Evolutionary conservation across 2,329 filamentous ascomycete species (phyloP), one percentile per base, ranked within the genome.

Genomic region (Aspergillus awamori): DNA sequence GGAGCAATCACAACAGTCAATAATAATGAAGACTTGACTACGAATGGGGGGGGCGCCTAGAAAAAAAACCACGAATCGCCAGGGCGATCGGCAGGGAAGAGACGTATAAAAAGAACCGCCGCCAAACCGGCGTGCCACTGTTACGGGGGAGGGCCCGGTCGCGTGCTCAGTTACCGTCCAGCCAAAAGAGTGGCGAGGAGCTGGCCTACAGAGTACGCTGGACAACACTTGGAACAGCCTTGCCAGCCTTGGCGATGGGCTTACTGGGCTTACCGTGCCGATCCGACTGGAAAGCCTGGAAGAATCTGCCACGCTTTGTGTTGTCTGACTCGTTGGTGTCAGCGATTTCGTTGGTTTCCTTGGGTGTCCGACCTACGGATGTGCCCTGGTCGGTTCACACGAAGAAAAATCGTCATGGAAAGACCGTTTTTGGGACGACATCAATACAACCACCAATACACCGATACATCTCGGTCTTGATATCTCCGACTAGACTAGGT

Each of bases 111-210:
- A 45, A 33, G 53, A 33, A 56, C 28, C 39, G 41, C 53, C n/a
- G 17, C 43, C 36, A 53, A 36, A 36, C 33, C 33, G 33, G 11
- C 33, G 11, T 36, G 10, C 33, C 5, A 36, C 33, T 36, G 33
- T 36, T 38, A 41, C 33, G 38, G n/a, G 39, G 33, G 52, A 20
- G 8, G 39, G 17, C 39, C 17, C 33, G 53, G 53, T 56, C 53
- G 53, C 53, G 53, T 56, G 53, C 53, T 28, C 53, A 56, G 39
- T 56, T 56, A 56, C 53, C 53, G 26, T 45, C 53, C 24, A 30
- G 28, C 28, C 28, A 15, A 10, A 24, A 17, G 28, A 45, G 53
- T 56, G 53, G 53, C 53, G 17, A 55, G 22, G 26, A 39, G 20
- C 20, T 20, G 20, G 20, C 20, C 20, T 20, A 20, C 20, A 20